Percentiles rank a stretch among this genome's conserved stretches.
phyloP scores from a whole-genome alignment of 1,284 basidiomycete genomes.

The Heterobasidion parviporum region DNA sequence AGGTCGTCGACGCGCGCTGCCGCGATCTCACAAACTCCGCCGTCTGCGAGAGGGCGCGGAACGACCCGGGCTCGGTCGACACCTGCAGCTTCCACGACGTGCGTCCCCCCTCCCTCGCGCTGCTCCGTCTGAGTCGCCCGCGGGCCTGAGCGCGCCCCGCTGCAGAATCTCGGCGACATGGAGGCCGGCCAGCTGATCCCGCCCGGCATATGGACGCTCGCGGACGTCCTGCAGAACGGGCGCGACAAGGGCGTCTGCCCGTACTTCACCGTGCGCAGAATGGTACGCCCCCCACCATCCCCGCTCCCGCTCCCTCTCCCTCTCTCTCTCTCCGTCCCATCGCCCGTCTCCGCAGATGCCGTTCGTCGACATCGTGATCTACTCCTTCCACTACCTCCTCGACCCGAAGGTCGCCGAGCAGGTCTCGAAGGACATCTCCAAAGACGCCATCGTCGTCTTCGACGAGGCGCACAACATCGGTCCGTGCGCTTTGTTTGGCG shows the following conservation, averaged over 20 bases:
- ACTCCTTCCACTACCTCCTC: conserved; percentile 97
- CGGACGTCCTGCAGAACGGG: conserved; percentile 88
- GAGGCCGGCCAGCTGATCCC: conserved; percentile 85
- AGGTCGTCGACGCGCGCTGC: conserved; percentile 94
- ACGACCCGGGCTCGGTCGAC: conserved; percentile 87
- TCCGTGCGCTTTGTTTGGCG: conserved; percentile 24
- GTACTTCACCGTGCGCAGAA: conserved; percentile 93
- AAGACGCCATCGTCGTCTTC: conserved; percentile 98
- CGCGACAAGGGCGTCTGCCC: conserved; percentile 86
- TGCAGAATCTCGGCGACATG: conserved; percentile 66
- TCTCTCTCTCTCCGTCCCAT: not conserved
- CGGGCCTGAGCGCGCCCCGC: too few species aligned
- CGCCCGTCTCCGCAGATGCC: conserved; percentile 58
- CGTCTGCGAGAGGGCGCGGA: conserved; percentile 79
- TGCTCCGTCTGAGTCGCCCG: too few species aligned
- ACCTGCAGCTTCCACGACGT: conserved; percentile 97
- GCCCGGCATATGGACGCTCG: conserved; percentile 88
- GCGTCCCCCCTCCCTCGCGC: conserved; percentile 12
- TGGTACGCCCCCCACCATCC: conserved; percentile 48
- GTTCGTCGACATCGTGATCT: conserved; percentile 94
- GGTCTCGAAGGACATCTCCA: conserved; percentile 95
- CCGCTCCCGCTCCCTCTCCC: not conserved
- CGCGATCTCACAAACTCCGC: conserved; percentile 89
- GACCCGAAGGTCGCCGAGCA: conserved; percentile 99
- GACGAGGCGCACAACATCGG: conserved; percentile 99